Conservation (phyloP, 2,329 filamentous ascomycete species). For the Clarireedia sp. region DNA sequence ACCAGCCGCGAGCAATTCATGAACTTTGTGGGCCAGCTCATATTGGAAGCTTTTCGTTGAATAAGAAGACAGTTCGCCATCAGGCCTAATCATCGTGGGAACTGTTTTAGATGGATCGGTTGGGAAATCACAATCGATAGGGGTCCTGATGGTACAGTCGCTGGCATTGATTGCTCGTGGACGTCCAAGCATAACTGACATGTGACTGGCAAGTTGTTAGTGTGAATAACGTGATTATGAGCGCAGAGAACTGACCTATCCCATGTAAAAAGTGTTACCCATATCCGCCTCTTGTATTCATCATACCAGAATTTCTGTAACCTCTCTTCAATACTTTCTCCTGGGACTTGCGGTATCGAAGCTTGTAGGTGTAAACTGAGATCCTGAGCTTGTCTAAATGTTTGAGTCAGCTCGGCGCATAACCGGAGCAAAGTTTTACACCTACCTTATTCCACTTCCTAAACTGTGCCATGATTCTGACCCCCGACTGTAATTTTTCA, state of each 20-base stretch:
- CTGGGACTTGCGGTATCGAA: not conserved
- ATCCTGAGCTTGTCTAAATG: constrained; percentile 11
- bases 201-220: constrained; percentile 1
- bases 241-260: constrained; percentile 6
- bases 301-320: constrained; percentile 11
- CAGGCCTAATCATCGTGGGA: not conserved
- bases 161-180: constrained; percentile 12
- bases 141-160: constrained; percentile 9
- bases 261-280: constrained; percentile 11
- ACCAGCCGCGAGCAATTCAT: constrained; percentile 5
- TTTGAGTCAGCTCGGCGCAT: not conserved
- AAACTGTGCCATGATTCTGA: constrained; percentile 13
- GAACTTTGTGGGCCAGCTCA: constrained; percentile 2
- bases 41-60: constrained; percentile 5
- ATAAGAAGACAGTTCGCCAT: not conserved
- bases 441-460: constrained; percentile 9
- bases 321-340: not conserved
- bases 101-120: constrained; percentile 3
- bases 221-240: not conserved
- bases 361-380: constrained; percentile 9
- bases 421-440: not conserved
- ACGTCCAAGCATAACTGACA: constrained; percentile 11
- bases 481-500: constrained; percentile 14
- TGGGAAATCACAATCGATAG: constrained; percentile 10
- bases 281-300: constrained; percentile 10